A percentile compares a stretch with the other conserved stretches of the same genome.
Conservation (phyloP, 192 early-diverging fungal genomes). For the Endogone sp. region DNA sequence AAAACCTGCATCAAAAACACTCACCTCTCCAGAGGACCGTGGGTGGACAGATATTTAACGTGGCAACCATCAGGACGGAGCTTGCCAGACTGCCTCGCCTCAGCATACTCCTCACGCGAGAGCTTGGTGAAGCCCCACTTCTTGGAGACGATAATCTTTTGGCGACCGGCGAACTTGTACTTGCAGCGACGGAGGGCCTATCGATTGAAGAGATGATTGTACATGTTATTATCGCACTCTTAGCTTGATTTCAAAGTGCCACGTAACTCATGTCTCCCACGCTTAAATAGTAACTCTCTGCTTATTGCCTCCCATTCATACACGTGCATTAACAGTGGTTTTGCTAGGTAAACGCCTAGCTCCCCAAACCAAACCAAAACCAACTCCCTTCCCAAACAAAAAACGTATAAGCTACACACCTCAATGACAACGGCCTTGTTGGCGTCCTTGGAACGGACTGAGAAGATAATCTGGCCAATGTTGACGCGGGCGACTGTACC, state of each 20-base stretch:
- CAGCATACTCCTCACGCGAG: slow-evolving; percentile 85
- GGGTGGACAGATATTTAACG: slow-evolving; percentile 89
- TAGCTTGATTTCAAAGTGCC: too few species aligned
- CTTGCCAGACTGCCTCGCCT: slow-evolving; percentile 64
- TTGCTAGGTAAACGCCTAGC: too few species aligned
- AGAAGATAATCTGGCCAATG: slow-evolving; percentile 97
- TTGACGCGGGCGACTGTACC: slow-evolving; percentile 95
- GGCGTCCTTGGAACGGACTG: slow-evolving; percentile 91
- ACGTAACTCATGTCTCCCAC: too few species aligned
- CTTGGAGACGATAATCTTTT: slow-evolving; percentile 99
- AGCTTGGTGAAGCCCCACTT: slow-evolving; percentile 99
- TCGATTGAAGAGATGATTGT: too few species aligned
- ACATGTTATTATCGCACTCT: too few species aligned
- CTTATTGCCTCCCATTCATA: too few species aligned
- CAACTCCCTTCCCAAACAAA: too few species aligned
- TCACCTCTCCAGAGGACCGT: slow-evolving; percentile 65
- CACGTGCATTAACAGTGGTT: too few species aligned
- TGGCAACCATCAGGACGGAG: slow-evolving; percentile 92
- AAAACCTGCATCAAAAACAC: too few species aligned
- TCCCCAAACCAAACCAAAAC: too few species aligned
- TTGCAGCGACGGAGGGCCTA: slow-evolving; percentile 85
- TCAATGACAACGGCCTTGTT: slow-evolving; percentile 94
- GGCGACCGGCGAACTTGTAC: slow-evolving; percentile 99
- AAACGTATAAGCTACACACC: too few species aligned
- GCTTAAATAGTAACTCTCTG: too few species aligned